Evolutionary conservation across 495 filamentous ascomycete species (phyloP).

Genomic region (Poronia punctata): DNA sequence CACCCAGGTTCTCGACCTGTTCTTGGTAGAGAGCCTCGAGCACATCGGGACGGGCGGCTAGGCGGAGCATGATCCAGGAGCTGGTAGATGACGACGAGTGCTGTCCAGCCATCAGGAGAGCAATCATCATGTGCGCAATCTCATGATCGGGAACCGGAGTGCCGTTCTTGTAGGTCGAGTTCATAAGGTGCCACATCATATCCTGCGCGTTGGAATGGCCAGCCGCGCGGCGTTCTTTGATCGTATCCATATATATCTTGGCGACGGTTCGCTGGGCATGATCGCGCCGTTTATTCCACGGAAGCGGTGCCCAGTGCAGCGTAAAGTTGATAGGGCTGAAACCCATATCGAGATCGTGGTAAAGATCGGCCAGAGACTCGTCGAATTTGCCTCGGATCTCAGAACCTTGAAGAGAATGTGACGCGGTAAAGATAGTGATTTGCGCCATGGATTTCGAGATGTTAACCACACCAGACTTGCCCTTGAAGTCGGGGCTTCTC

Average conservation of each 20-base stretch:
- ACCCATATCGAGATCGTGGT: constrained; percentile 79
- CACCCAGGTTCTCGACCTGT: constrained; percentile 56
- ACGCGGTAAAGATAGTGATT: constrained; percentile 80
- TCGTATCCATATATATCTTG: constrained; percentile 70
- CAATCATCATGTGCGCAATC: constrained; percentile 88
- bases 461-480: constrained; percentile 55
- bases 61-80: constrained; percentile 73
- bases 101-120: constrained; percentile 82
- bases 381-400: constrained; percentile 72
- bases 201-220: constrained; percentile 50
- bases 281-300: constrained; percentile 74
- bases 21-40: constrained; percentile 72
- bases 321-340: constrained; percentile 81
- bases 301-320: constrained; percentile 80
- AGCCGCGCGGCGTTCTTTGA: constrained; percentile 54
- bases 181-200: constrained; percentile 83
- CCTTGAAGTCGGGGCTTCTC: constrained; percentile 58
- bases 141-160: constrained; percentile 65
- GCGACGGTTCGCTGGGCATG: constrained; percentile 67
- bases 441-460: constrained; percentile 68
- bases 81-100: constrained; percentile 79
- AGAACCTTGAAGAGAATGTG: constrained; percentile 70
- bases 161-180: constrained; percentile 69
- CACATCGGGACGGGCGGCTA: constrained; percentile 65
- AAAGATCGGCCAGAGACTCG: constrained; percentile 63